Conservation (phyloP, 306 rosid genomes). For the Glycine latifolia region DNA sequence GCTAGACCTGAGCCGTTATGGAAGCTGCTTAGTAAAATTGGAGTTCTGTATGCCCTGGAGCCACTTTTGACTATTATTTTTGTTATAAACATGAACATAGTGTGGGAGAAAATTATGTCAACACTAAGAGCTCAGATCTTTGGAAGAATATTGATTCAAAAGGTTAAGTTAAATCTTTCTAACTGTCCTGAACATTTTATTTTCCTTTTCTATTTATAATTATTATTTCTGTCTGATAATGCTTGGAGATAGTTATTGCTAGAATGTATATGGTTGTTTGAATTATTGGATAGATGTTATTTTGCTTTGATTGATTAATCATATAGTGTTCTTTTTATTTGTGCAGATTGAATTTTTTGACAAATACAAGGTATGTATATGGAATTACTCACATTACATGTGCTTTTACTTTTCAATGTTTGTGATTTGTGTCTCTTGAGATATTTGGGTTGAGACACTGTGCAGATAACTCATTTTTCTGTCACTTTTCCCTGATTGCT, state of each 20-base stretch:
- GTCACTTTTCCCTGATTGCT: slow-evolving; percentile 12
- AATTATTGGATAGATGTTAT: slow-evolving; percentile 27
- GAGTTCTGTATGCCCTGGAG: slow-evolving; percentile 86
- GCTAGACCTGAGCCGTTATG: slow-evolving; percentile 85
- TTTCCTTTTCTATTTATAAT: background rate
- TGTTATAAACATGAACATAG: slow-evolving; percentile 78
- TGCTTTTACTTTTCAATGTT: slow-evolving; percentile 23
- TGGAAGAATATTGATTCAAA: slow-evolving; percentile 86
- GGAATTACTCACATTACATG: slow-evolving; percentile 7
- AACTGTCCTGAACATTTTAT: background rate
- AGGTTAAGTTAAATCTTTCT: slow-evolving; percentile 57
- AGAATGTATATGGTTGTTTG: slow-evolving; percentile 12
- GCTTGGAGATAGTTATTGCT: slow-evolving; percentile 6
- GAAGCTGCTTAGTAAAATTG: slow-evolving; percentile 83
- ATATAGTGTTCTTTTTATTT: slow-evolving; percentile 21
- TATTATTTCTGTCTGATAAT: slow-evolving; percentile 9
- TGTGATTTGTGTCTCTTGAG: slow-evolving; percentile 11
- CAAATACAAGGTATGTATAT: slow-evolving; percentile 77
- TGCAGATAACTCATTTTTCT: slow-evolving; percentile 11
- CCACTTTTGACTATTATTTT: slow-evolving; percentile 83
- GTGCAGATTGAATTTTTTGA: slow-evolving; percentile 94
- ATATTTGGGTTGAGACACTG: slow-evolving; percentile 18
- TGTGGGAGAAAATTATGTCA: slow-evolving; percentile 97
- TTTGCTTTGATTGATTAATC: slow-evolving; percentile 19
- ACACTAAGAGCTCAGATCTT: slow-evolving; percentile 88